These are phyloP conservation scores for Eimeria zaria DNA, from an alignment of 169 alveolate species.

Conservation along the genomic window DNA sequence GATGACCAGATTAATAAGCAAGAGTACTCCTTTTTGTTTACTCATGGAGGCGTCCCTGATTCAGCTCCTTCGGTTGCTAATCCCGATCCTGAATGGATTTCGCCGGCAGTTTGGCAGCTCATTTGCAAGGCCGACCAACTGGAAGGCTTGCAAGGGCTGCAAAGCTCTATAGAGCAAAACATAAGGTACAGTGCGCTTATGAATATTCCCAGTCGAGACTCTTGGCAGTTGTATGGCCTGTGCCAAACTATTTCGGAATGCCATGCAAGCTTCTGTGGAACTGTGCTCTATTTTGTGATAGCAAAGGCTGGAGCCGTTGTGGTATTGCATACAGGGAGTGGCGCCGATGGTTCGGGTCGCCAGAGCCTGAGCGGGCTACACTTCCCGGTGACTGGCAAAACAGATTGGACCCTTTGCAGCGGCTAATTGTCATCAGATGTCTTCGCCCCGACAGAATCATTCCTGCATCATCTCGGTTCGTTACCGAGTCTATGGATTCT, in stretches of 20 bases:
- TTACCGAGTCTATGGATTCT: slow-evolving; percentile 93
- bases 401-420: slow-evolving; percentile 95
- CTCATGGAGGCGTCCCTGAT: slow-evolving; percentile 95
- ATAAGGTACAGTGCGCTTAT: slow-evolving; percentile 93
- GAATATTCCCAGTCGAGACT: not conserved
- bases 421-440: slow-evolving; percentile 93
- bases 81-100: slow-evolving; percentile 96
- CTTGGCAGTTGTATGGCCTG: not conserved
- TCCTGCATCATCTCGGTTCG: slow-evolving; percentile 94
- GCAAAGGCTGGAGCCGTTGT: not conserved
- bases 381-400: slow-evolving; percentile 98
- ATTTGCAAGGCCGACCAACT: slow-evolving; percentile 93
- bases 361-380: slow-evolving; percentile 94
- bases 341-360: slow-evolving; percentile 88
- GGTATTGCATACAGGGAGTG: slow-evolving; percentile 75
- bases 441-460: slow-evolving; percentile 96
- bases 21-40: slow-evolving; percentile 94
- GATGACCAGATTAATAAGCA: slow-evolving; percentile 91
- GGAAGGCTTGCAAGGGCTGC: slow-evolving; percentile 94
- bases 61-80: slow-evolving; percentile 91
- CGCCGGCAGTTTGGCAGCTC: slow-evolving; percentile 94
- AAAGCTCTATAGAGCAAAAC: slow-evolving; percentile 94
- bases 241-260: not conserved
- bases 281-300: not conserved
- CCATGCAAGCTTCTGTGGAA: not conserved